Base-by-base conservation (phyloP, 371 early-diverging fungal species). In the Mucor irregularis region DNA sequence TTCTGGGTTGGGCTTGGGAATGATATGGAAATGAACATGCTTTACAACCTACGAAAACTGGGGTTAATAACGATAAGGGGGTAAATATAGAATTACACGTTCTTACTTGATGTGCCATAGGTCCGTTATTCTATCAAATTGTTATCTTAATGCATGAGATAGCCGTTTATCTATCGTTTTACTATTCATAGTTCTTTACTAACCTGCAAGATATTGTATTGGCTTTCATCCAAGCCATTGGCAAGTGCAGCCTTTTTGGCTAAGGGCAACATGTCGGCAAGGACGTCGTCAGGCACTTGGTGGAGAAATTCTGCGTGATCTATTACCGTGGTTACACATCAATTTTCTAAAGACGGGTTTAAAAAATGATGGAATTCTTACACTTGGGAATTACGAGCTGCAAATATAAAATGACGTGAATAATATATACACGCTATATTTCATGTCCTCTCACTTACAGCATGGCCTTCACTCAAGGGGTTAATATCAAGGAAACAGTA, bases 161-260 rank as follows among this genome's bases (percentile, higher is more conserved):
- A n/a, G n/a, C n/a, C n/a, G n/a, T n/a, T n/a, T n/a, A n/a, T n/a
- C n/a, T n/a, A n/a, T n/a, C n/a, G n/a, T n/a, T n/a, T n/a, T n/a
- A n/a, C n/a, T n/a, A n/a, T n/a, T n/a, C n/a, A n/a, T n/a, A n/a
- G n/a, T n/a, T n/a, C n/a, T 33, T 3, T 29, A 11, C 31, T 65
- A 73, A 66, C 92, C 89, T 97, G 96, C 31, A 97, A 72, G 42
- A 97, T 67, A 76, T 97, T 97, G 85, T 97, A 97, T 52, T 72
- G 73, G 25, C 58, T 52, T 33, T 53, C 62, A 19, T 81, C 81
- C 37, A 83, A 74, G 19, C 87, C 88, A 31, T 81, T 63, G 7
- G 90, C 91, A 26, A 70, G 44, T 7, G 91, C 94, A 30, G 96
- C 80, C 77, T 92, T 91, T 73, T 93, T 93, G 50, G 96, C 94